phyloP scores from a whole-genome alignment of 108 stramenopile genomes.

The Ochromonas danica region DNA sequence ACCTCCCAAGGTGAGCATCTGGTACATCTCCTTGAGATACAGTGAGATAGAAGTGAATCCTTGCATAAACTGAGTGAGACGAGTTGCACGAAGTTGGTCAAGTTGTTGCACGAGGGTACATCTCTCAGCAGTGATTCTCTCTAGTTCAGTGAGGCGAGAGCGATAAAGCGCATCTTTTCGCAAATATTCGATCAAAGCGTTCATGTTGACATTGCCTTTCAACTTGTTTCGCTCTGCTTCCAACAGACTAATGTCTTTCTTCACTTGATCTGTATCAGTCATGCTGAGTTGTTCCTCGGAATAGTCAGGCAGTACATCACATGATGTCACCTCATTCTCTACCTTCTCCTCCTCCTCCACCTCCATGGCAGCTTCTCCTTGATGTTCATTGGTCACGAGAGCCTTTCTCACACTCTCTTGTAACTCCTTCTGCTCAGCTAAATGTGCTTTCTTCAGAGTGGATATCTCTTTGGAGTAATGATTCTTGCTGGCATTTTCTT shows the following conservation, averaged over 20 bases:
- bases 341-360: neutral
- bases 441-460: neutral
- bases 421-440: neutral
- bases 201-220: constrained; percentile 86
- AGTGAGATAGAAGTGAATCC: constrained; percentile 91
- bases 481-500: constrained; percentile 41
- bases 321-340: too few species aligned
- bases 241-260: constrained; percentile 66
- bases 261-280: constrained; percentile 64
- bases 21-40: constrained; percentile 99
- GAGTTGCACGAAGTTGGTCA: constrained; percentile 84
- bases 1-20: constrained; percentile 98
- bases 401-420: neutral
- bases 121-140: constrained; percentile 76
- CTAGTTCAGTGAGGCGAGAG: constrained; percentile 78
- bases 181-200: constrained; percentile 83
- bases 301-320: constrained; percentile 41
- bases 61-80: constrained; percentile 97
- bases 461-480: neutral
- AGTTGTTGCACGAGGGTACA: constrained; percentile 73
- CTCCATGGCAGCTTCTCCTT: constrained; percentile 25
- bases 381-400: constrained; percentile 19
- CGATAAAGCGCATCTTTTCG: constrained; percentile 82
- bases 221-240: constrained; percentile 72
- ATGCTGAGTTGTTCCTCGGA: constrained; percentile 49